Conservation (phyloP, 1,284 basidiomycete species). For the Cryptococcus hybrid region DNA sequence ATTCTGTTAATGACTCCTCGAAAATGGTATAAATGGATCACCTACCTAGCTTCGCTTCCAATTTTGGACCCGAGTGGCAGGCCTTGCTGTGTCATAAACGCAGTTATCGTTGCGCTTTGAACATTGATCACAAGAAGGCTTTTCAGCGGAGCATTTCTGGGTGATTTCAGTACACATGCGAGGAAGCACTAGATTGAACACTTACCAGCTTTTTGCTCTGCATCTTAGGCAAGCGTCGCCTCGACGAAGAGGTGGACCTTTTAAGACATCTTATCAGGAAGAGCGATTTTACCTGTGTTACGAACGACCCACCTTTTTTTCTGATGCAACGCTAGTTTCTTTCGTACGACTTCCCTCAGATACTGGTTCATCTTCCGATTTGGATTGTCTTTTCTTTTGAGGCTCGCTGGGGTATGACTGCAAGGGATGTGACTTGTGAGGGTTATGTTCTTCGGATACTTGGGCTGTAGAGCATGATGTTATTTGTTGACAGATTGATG, state of each 20-base stretch:
- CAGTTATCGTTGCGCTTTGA: background rate
- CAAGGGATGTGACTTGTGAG: background rate
- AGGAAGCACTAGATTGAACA: background rate
- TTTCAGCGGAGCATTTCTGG: slow-evolving; percentile 34
- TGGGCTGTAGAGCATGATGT: no score
- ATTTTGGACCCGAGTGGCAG: slow-evolving; percentile 2
- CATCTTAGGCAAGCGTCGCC: slow-evolving; percentile 40
- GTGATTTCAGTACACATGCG: background rate
- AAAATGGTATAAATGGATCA: background rate
- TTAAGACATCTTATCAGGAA: no score
- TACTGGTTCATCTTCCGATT: background rate
- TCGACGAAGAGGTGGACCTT: slow-evolving; percentile 21
- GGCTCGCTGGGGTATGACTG: background rate
- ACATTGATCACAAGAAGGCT: slow-evolving; percentile 30
- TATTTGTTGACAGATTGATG: no score
- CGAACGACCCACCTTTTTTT: no score
- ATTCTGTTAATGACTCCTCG: background rate
- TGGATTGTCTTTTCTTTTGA: background rate
- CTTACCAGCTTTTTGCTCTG: slow-evolving; percentile 37
- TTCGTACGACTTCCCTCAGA: background rate
- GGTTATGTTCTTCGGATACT: background rate
- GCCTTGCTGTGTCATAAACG: slow-evolving; percentile 4
- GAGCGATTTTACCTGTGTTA: no score
- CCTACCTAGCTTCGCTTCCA: slow-evolving; percentile 8
- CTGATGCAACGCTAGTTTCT: background rate